Conservation (phyloP, 2,329 filamentous ascomycete genomes). For the Pleurostoma richardsiae region DNA sequence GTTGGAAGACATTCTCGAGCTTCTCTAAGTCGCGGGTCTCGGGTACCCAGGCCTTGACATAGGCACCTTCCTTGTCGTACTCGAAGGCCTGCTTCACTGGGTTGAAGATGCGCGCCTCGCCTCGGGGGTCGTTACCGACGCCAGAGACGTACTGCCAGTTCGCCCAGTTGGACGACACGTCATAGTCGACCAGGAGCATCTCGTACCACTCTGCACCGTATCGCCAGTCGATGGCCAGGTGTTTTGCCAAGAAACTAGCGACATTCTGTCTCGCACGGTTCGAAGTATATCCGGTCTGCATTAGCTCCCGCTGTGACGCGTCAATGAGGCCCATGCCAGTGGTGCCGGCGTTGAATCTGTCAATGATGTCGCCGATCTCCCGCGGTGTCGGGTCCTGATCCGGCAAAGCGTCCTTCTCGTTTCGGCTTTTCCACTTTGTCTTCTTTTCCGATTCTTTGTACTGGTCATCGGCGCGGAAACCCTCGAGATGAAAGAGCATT, state of each 20-base stretch:
- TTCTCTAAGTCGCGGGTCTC: conserved; percentile 54
- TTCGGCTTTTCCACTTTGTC: conserved; percentile 42
- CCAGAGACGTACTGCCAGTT: conserved; percentile 82
- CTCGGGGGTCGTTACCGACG: conserved; percentile 73
- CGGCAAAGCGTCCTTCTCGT: conserved; percentile 17
- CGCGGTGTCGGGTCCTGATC: conserved; percentile 34
- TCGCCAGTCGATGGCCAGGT: conserved; percentile 73
- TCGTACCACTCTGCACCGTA: conserved; percentile 83
- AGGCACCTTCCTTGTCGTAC: conserved; percentile 66
- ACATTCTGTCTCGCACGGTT: conserved; percentile 75
- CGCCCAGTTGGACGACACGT: conserved; percentile 71
- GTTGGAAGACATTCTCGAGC: conserved; percentile 61
- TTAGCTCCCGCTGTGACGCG: conserved; percentile 69
- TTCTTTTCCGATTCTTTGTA: conserved; percentile 37
- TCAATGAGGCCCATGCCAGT: conserved; percentile 77
- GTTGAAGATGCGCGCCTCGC: conserved; percentile 71
- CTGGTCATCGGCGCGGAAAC: conserved; percentile 49
- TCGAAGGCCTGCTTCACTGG: conserved; percentile 76
- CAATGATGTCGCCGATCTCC: conserved; percentile 42
- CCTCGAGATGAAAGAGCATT: conserved; percentile 59
- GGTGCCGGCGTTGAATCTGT: conserved; percentile 59
- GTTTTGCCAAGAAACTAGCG: conserved; percentile 68
- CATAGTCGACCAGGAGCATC: conserved; percentile 68
- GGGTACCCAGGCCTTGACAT: conserved; percentile 68
- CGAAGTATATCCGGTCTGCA: conserved; percentile 71